Base-by-base conservation (phyloP, 352 stramenopile genomes). In the Phytophthora lateralis region DNA sequence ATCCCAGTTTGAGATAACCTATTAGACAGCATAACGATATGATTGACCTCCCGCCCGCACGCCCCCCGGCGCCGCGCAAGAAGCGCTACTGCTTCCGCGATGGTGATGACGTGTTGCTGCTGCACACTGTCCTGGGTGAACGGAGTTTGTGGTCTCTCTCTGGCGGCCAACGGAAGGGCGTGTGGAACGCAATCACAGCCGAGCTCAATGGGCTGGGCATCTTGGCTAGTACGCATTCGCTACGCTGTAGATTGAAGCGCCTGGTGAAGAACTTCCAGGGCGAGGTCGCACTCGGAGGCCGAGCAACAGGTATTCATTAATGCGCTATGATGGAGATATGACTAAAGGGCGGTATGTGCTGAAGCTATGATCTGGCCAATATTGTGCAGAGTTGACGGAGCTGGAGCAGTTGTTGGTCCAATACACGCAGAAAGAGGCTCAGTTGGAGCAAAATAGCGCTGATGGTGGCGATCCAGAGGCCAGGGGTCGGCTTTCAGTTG, bases 61-160 rank as follows among this genome's bases (percentile, higher is more conserved):
- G 26, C 26, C 6, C 26, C 26, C 26, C 43, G 59, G 46, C 51
- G 56, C 21, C 61, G 54, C 61, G 54, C 24, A 73, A 69, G 47
- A 65, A 55, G 59, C 53, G 58, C 59, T 66, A 58, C 29, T 58
- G n/a, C 12, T 69, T 73, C 41, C 47, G 49, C 10, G 9, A 38
- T 2, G 38, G 59, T 2, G 64, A 69, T 30, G 64, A 73, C 42
- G 0, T 62, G 29, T 4, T 59, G 21, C 18, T 69, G 9, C 24
- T 73, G 0, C 34, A 42, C 39, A 47, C 59, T 4, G 10, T 60
- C 21, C 59, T 73, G 9, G 17, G 37, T 14, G 29, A 69, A 1
- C 27, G 21, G 0, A 38, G 53, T 4, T 4, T 60, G 4, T 68
- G 62, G 38, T 46, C 45, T 3, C 14, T 20, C 6, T 39, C 9